Percentiles rank a stretch among this genome's conserved stretches.
These are phyloP conservation scores for Metarhizium humberi DNA, from an alignment of 2,329 filamentous ascomycete species.

Conservation along the genomic window DNA sequence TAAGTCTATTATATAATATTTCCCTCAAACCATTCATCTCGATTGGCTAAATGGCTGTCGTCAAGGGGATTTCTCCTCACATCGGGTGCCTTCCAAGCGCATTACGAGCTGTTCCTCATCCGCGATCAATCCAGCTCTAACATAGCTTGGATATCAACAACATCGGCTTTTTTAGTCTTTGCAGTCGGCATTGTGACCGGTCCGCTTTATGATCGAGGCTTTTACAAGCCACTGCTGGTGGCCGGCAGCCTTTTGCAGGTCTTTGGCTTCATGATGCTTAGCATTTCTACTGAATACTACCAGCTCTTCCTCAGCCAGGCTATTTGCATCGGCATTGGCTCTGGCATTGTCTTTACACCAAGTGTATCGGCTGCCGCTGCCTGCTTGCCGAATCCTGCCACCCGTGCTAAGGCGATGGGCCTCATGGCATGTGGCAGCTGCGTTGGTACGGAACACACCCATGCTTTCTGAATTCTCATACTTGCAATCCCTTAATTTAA, in stretches of 20 bases:
- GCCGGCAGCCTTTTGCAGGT: constrained; percentile 26
- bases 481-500: too few species aligned
- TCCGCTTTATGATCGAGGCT: constrained; percentile 20
- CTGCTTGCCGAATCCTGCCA: neutral
- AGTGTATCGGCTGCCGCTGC: constrained; percentile 22
- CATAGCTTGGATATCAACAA: neutral
- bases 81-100: neutral
- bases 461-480: too few species aligned
- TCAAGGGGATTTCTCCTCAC: neutral
- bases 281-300: constrained; percentile 25
- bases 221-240: constrained; percentile 17
- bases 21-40: neutral
- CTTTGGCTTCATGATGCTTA: constrained; percentile 27
- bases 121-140: too few species aligned
- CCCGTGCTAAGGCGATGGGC: neutral
- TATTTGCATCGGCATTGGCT: constrained; percentile 42
- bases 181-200: constrained; percentile 18
- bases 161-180: neutral
- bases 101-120: neutral
- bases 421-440: constrained; percentile 1
- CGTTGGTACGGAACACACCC: neutral
- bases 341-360: constrained; percentile 38
- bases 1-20: neutral
- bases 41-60: too few species aligned
- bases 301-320: constrained; percentile 36